Evolutionary conservation across 305 asterid genomes (phyloP).

Genomic region (Stenogyne calaminthoides): DNA sequence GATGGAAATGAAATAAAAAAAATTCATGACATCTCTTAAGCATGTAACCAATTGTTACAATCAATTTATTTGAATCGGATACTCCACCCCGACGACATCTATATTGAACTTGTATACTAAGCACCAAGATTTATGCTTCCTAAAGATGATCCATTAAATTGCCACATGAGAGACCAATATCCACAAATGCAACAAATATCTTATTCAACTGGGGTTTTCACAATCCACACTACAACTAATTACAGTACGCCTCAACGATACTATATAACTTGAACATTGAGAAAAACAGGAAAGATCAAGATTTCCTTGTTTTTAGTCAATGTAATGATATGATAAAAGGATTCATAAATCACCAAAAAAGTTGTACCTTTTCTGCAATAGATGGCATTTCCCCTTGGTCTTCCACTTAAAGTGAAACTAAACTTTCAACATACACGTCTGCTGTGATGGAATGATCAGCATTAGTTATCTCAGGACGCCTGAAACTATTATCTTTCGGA

Average conservation of each 20-base stretch:
- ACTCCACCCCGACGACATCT: neutral
- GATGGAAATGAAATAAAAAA: neutral
- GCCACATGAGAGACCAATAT: no score
- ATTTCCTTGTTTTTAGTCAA: neutral
- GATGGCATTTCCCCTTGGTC: conserved; percentile 10
- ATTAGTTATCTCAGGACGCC: conserved; percentile 26
- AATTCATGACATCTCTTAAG: neutral
- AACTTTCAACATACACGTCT: conserved; percentile 49
- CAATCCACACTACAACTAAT: neutral
- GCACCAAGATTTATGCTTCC: neutral
- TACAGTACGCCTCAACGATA: neutral
- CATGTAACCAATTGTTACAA: neutral
- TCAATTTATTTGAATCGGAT: neutral
- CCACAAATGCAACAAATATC: neutral
- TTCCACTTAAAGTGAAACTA: conserved; percentile 40
- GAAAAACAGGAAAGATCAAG: neutral
- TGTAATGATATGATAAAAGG: neutral
- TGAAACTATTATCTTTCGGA: conserved; percentile 30
- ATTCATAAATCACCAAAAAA: neutral
- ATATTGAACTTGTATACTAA: neutral
- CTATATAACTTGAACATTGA: neutral
- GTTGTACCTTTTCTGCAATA: conserved; percentile 17
- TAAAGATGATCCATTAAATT: neutral
- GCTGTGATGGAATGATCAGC: conserved; percentile 18
- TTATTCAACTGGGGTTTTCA: neutral